These are phyloP conservation scores for Debaryomyces fabryi DNA, from an alignment of 1,139 yeast species.

Conservation along the genomic window DNA sequence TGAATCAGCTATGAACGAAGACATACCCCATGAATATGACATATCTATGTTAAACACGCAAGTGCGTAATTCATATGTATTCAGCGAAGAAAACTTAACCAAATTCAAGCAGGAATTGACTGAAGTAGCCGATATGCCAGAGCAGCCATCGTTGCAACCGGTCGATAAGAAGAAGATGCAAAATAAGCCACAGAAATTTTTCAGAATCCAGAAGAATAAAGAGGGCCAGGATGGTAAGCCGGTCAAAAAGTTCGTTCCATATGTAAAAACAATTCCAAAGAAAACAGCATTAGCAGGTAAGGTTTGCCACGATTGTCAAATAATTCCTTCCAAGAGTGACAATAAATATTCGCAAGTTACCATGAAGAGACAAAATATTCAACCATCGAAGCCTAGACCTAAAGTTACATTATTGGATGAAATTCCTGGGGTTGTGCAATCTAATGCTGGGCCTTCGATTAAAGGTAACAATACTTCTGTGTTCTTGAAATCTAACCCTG, in stretches of 20 bases:
- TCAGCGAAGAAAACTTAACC: conserved; percentile 82
- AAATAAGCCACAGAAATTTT: conserved; percentile 30
- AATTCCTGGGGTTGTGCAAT: conserved; percentile 83
- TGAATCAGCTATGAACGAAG: conserved; percentile 40
- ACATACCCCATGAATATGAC: conserved; percentile 83
- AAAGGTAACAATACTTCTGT: conserved; percentile 64
- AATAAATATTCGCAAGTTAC: conserved; percentile 60
- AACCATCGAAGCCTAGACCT: conserved; percentile 53
- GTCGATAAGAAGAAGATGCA: conserved; percentile 36
- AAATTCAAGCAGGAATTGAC: conserved; percentile 63
- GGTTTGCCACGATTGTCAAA: conserved; percentile 88
- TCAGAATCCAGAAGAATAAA: conserved; percentile 30
- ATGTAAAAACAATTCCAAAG: conserved; percentile 80
- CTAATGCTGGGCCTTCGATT: conserved; percentile 83
- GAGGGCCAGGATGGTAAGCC: conserved; percentile 24
- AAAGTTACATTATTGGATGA: conserved; percentile 80
- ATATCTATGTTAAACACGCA: conserved; percentile 74
- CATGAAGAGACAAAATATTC: conserved; percentile 50
- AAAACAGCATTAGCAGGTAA: conserved; percentile 86
- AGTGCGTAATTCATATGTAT: conserved; percentile 85
- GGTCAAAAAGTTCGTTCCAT: conserved; percentile 59
- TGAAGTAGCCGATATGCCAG: conserved; percentile 52
- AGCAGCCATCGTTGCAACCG: conserved; percentile 45
- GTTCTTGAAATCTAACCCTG: conserved; percentile 51
- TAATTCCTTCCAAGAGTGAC: conserved; percentile 77